phyloP scores from a whole-genome alignment of 78 protist species.

The Dictyostelium brefeldianum region DNA sequence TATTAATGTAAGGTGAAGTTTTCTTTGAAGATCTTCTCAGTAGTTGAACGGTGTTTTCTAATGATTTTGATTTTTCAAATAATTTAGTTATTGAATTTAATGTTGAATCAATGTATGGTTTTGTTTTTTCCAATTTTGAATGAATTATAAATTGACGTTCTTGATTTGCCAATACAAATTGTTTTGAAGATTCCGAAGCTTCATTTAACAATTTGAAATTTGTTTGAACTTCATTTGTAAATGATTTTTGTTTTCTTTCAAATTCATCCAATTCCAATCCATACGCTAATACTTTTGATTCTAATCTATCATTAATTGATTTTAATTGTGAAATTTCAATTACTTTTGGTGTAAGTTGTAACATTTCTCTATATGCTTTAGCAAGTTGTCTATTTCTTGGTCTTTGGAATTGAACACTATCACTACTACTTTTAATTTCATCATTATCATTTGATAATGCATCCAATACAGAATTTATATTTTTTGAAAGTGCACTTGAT shows the following conservation, averaged over 20 bases:
- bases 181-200: background rate
- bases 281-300: background rate
- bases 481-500: background rate
- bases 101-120: constrained; percentile 38
- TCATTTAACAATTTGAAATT: background rate
- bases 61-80: constrained; percentile 39
- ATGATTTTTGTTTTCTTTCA: background rate
- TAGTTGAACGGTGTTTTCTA: constrained; percentile 55
- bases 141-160: constrained; percentile 15
- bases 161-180: constrained; percentile 9
- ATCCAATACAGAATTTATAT: constrained; percentile 17
- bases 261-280: background rate
- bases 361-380: background rate
- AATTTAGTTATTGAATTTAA: background rate
- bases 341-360: background rate
- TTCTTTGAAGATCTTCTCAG: constrained; percentile 34
- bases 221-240: background rate
- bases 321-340: background rate
- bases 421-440: constrained; percentile 21
- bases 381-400: constrained; percentile 12
- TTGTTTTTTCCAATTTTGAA: constrained; percentile 12
- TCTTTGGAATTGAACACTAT: background rate
- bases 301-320: background rate
- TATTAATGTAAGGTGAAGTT: background rate
- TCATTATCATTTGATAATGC: background rate